Evolutionary conservation across 202 grass and related monocot genomes (phyloP), one percentile per base, ranked within the genome.

Genomic region (Carex sylvatica): DNA sequence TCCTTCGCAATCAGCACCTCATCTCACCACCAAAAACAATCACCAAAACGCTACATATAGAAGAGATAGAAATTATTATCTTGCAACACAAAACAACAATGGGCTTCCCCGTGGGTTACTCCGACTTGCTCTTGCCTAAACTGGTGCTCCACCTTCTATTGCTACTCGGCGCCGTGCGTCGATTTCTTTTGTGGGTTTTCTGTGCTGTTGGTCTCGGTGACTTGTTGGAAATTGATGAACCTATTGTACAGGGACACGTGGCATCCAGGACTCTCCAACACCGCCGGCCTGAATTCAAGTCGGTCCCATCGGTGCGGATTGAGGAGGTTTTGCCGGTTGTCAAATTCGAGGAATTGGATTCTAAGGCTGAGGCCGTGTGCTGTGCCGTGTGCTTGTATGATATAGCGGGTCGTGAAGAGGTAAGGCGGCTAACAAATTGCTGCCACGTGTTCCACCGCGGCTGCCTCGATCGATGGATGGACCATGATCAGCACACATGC

Each of bases 401-500:
- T 81, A 72, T 97, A 87, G 88, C 7, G 66, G 88, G 80, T n/a
- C 65, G 8, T 0, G 92, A 97, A 84, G 94, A 94, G 88, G 94
- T 97, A 83, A 88, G 90, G 24, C 86, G 80, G 47, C 90, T 97
- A 19, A 0, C 52, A 65, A 94, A 94, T 82, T 94, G 94, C 94
- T 82, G 89, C 70, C 94, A 97, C 82, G 90, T 92, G 80, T 97
- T 97, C 86, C 94, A 97, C 90, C 88, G 88, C 0, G 94, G 87
- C 0, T 94, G 94, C 88, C 87, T 97, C 40, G 94, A 97, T 83
- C 81, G 90, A 56, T 94, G 94, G 94, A 90, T 97, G 86, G 90
- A 88, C 49, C 87, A 97, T 79, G 85, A 85, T 49, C 94, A 91
- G 92, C 87, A 86, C 79, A 97, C 94, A 12, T 97, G 94, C 83